Base-by-base conservation (phyloP, 805 yeast genomes). In the Suhomyces emberorum region DNA sequence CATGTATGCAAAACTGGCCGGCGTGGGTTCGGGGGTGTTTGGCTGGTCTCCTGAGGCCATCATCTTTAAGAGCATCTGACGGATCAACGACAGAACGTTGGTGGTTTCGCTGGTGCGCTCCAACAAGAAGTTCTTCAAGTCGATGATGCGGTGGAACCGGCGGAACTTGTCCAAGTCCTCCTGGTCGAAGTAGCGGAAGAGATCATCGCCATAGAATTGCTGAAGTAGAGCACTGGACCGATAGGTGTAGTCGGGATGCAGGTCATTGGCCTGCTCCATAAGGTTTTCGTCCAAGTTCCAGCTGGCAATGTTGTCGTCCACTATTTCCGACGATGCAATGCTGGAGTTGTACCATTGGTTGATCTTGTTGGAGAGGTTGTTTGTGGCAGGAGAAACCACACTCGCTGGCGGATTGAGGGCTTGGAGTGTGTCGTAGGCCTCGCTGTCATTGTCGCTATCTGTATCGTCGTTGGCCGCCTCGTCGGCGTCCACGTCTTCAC, bases 211-310 rank as follows among this genome's bases (percentile, higher is more conserved):
- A 38, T 60, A 59, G 36, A 60, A 60, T 24, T 43, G 44, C 18
- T 37, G 39, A 35, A 36, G 16, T 40, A 50, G 40, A 5, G 40
- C 35, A 21, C 26, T 29, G 28, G 15, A 23, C n/a, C n/a, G n/a
- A 4, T 24, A 30, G 7, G 12, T 7, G 9, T 21, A n/a, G 16
- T 23, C 24, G 24, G 15, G 18, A n/a, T 6, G 16, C 12, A 16
- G 7, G 12, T n/a, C 30, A 18, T 14, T 20, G 20, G 28, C 32
- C 16, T 30, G 38, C 22, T 20, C 9, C 38, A 38, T 44, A 21
- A 44, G 30, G 38, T 52, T 46, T 32, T 59, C 64, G 32, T 61
- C 67, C 30, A 63, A 43, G 37, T 63, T 59, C 67, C 67, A 62
- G 28, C 59, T 52, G 12, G 69, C 69, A 4, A 56, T 49, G 42